A percentile compares a stretch with the other conserved stretches of the same genome.
phyloP scores from a whole-genome alignment of 208 protist species.

The Leishmania martiniquensis region DNA sequence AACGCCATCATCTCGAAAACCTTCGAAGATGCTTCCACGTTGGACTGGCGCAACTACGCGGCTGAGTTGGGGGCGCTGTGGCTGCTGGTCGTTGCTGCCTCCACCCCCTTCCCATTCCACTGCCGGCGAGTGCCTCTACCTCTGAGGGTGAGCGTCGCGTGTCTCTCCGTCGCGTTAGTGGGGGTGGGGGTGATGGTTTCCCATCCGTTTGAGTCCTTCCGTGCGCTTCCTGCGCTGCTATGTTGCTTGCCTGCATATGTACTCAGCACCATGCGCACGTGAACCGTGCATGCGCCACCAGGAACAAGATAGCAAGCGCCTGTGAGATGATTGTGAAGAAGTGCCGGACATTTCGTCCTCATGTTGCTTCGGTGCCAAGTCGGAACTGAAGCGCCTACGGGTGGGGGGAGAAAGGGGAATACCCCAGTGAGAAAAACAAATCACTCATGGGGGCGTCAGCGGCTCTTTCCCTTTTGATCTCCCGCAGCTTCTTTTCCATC shows the following conservation, averaged over 20 bases:
- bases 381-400: too few relatives aligned
- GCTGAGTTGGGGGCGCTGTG: slow-evolving; percentile 7
- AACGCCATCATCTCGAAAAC: slow-evolving; percentile 38
- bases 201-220: slow-evolving; percentile 18
- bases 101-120: neutral
- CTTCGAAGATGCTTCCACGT: slow-evolving; percentile 9
- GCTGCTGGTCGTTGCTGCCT: slow-evolving; percentile 4
- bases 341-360: too few relatives aligned
- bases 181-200: slow-evolving; percentile 10
- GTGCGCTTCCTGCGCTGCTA: slow-evolving; percentile 18
- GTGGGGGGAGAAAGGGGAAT: too few relatives aligned
- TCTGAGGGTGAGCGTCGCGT: neutral
- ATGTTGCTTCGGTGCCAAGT: too few relatives aligned
- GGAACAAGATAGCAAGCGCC: neutral
- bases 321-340: too few relatives aligned
- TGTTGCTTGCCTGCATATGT: slow-evolving; percentile 19
- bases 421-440: too few relatives aligned
- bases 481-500: too few relatives aligned
- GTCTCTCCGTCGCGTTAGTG: neutral
- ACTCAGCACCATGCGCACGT: neutral
- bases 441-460: too few relatives aligned
- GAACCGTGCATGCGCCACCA: neutral
- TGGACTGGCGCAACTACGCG: slow-evolving; percentile 20
- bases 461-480: too few relatives aligned
- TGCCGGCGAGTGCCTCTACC: neutral